These are phyloP conservation scores for Solanum pimpinellifolium DNA, from an alignment of 257 asterid genomes.

Conservation along the genomic window DNA sequence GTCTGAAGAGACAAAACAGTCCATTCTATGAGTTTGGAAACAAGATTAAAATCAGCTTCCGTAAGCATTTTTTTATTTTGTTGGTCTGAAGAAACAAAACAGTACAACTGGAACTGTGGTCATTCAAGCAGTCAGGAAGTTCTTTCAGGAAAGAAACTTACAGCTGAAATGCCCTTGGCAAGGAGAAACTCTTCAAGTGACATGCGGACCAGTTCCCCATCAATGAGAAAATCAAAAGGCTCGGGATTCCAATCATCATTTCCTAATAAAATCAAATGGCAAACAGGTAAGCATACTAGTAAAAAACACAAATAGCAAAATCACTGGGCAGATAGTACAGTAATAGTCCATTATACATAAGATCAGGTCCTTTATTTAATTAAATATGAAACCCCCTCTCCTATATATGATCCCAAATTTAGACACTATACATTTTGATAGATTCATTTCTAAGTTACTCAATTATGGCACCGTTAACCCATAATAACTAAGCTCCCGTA, in stretches of 20 bases:
- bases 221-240: constrained; percentile 86
- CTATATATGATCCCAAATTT: neutral
- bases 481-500: neutral
- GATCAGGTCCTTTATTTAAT: neutral
- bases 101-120: neutral
- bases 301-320: neutral
- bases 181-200: constrained; percentile 87
- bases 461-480: neutral
- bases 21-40: neutral
- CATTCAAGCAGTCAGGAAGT: neutral
- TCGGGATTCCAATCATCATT: constrained; percentile 56
- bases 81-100: neutral
- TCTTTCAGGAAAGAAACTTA: constrained; percentile 17
- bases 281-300: neutral
- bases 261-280: constrained; percentile 20
- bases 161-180: constrained; percentile 87
- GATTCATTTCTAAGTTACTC: neutral
- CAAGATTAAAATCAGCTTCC: neutral
- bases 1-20: neutral
- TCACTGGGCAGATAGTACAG: neutral
- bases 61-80: neutral
- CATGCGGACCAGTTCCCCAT: constrained; percentile 82
- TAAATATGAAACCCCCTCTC: neutral
- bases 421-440: neutral
- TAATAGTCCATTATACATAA: neutral